Percentiles rank a stretch among this genome's conserved stretches.
Evolutionary conservation across 108 stramenopile species (phyloP).

Genomic region (Skeletonema costatum): DNA sequence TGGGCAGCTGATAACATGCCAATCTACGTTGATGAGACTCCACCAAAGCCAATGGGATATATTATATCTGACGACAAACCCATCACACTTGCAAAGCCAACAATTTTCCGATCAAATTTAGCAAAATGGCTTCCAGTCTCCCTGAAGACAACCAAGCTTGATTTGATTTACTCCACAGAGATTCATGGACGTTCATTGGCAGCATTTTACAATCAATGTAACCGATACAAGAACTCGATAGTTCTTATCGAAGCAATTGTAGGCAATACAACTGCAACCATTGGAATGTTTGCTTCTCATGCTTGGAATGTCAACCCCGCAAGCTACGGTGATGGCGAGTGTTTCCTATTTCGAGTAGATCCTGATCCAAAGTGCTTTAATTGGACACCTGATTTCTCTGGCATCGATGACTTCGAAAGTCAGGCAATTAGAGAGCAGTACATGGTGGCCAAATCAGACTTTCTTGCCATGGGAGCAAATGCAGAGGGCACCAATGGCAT

Average conservation of each 20-base stretch:
- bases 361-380: slow-evolving; percentile 71
- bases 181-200: slow-evolving; percentile 81
- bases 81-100: slow-evolving; percentile 56
- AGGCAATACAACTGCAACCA: slow-evolving; percentile 23
- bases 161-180: slow-evolving; percentile 81
- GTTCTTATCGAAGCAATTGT: slow-evolving; percentile 65
- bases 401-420: slow-evolving; percentile 30
- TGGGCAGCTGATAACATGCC: slow-evolving; percentile 48
- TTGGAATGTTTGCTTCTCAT: slow-evolving; percentile 85
- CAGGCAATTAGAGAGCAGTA: slow-evolving; percentile 75
- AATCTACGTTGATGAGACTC: slow-evolving; percentile 30
- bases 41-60: slow-evolving; percentile 51
- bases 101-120: slow-evolving; percentile 53
- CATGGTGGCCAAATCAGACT: slow-evolving; percentile 65
- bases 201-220: slow-evolving; percentile 58
- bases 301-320: slow-evolving; percentile 65
- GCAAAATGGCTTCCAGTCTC: slow-evolving; percentile 75
- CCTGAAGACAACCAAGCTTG: slow-evolving; percentile 70
- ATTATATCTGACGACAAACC: slow-evolving; percentile 13
- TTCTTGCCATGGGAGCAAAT: slow-evolving; percentile 83
- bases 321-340: slow-evolving; percentile 78
- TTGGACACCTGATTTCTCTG: slow-evolving; percentile 63
- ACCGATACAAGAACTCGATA: slow-evolving; percentile 67
- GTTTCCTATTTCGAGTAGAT: slow-evolving; percentile 78
- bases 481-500: slow-evolving; percentile 65